Conservation (phyloP, 345 rosid species). For the Sonneratia caseolaris region DNA sequence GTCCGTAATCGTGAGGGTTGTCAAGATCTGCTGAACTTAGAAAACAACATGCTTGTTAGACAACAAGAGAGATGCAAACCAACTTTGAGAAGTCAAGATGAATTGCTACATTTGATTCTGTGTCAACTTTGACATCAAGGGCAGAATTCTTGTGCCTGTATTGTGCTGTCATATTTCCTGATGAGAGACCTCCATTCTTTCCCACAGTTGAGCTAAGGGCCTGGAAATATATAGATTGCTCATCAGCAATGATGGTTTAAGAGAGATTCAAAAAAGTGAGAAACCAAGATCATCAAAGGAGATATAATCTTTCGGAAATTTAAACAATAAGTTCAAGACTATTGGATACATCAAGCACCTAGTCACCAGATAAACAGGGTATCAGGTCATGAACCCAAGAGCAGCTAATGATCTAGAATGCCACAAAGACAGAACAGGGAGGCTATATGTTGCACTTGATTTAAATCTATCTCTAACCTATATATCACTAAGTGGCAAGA, state of each 20-base stretch:
- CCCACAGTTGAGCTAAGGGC: constrained; percentile 18
- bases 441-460: background rate
- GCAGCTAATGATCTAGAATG: background rate
- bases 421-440: background rate
- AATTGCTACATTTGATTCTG: constrained; percentile 30
- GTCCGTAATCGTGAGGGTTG: constrained; percentile 23
- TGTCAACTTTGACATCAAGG: constrained; percentile 34
- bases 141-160: constrained; percentile 23
- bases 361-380: background rate
- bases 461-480: background rate
- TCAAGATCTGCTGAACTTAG: constrained; percentile 22
- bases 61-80: background rate
- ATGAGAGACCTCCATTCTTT: constrained; percentile 36
- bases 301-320: background rate
- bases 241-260: background rate
- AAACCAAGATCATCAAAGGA: background rate
- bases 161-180: constrained; percentile 29
- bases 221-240: background rate
- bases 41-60: constrained; percentile 8
- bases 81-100: constrained; percentile 7
- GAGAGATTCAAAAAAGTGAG: background rate
- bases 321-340: background rate
- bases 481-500: background rate
- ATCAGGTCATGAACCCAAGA: background rate
- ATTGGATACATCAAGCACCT: background rate